phyloP scores from a whole-genome alignment of 805 yeast genomes.

The Clavispora fructus region DNA sequence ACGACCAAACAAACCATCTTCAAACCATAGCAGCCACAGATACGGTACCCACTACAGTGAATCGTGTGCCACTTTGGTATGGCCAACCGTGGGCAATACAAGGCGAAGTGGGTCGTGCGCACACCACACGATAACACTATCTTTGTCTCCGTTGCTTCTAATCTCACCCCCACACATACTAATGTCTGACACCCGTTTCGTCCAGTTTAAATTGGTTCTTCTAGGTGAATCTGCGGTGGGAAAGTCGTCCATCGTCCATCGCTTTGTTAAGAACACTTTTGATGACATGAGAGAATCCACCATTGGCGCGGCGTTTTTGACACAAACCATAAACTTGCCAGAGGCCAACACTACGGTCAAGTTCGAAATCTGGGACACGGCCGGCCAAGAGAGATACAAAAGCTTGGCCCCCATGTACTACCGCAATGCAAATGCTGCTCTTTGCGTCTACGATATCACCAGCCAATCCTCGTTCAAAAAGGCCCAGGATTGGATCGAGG shows the following conservation, averaged over 20 bases:
- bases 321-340: slow-evolving; percentile 83
- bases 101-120: slow-evolving; percentile 4
- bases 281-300: slow-evolving; percentile 98
- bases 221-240: slow-evolving; percentile 99
- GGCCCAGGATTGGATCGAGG: slow-evolving; percentile 98
- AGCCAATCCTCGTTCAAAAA: slow-evolving; percentile 92
- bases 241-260: slow-evolving; percentile 82
- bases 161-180: not conserved
- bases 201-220: slow-evolving; percentile 82
- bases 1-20: too few relatives aligned
- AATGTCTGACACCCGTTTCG: slow-evolving; percentile 14
- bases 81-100: too few relatives aligned
- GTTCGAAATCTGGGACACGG: slow-evolving; percentile 95
- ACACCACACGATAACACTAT: slow-evolving; percentile 3
- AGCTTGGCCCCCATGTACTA: slow-evolving; percentile 96
- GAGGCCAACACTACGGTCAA: slow-evolving; percentile 72
- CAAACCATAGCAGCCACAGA: too few relatives aligned
- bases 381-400: slow-evolving; percentile 97
- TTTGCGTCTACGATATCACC: slow-evolving; percentile 92
- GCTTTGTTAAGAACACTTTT: slow-evolving; percentile 92
- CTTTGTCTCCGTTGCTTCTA: not conserved
- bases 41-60: too few relatives aligned
- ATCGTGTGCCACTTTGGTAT: too few relatives aligned
- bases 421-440: slow-evolving; percentile 94
- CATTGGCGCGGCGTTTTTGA: slow-evolving; percentile 94